Evolutionary conservation across 1,284 basidiomycete genomes (phyloP), one percentile per base, ranked within the genome.

Genomic region (Malassezia brasiliensis): DNA sequence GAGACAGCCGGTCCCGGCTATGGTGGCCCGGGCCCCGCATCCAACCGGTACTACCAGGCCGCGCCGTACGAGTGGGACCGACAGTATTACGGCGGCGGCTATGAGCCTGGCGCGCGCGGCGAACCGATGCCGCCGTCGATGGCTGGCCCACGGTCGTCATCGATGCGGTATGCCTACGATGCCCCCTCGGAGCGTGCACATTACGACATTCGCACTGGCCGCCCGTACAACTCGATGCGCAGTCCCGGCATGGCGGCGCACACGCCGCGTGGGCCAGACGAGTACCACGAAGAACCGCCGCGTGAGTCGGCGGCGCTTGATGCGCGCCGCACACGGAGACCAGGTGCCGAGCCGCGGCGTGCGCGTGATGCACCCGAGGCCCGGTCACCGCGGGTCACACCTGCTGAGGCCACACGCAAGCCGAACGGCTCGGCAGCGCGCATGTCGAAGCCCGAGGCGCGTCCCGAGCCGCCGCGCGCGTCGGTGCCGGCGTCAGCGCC

Each of bases 391-490:
- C 36, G 32, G 38, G 49, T 17, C 52, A 53, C 22, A 54, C 53
- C 9, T 5, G 14, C 42, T 1, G 42, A 45, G n/a, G 15, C 22
- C 12, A 25, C n/a, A 19, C 17, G 36, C 55, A 47, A 32, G 51
- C 58, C 30, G 56, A 53, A 17, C 62, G 62, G 22, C 53, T 45
- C 42, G 6, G 32, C 7, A 15, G 42, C 42, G 4, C 25, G 42
- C 15, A 28, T 32, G 55, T 4, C 45, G 22, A 15, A 62, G 60
- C 47, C 61, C 22, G 46, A 47, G 11, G n/a, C 19, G 20, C 32
- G 20, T 6, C 8, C 31, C 17, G 57, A 59, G 51, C 66, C 63
- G 2, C 52, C 62, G 10, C 62, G 61, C 1, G 64, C 65, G 12
- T 58, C 14, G 59, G 57, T 25, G 28, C 22, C 15, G 15, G 64